Evolutionary conservation across 2,329 filamentous ascomycete species (phyloP).

Genomic region (Fusarium mundagurra): DNA sequence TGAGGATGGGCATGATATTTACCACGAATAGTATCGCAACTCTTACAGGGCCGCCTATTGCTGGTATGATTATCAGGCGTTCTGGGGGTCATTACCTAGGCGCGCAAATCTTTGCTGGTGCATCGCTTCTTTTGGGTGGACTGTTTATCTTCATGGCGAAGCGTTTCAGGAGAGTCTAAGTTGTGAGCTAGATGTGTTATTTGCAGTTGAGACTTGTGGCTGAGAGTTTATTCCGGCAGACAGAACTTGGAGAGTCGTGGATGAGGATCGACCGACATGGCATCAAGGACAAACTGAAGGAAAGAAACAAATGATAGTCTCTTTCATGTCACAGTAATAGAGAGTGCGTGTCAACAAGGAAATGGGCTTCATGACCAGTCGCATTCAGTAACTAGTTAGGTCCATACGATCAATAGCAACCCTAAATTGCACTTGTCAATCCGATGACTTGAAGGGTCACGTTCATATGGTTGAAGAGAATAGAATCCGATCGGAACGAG

Average conservation of each 20-base stretch:
- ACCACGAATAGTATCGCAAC: neutral
- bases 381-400: neutral
- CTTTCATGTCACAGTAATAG: too few species aligned
- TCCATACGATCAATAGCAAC: neutral
- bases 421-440: too few species aligned
- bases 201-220: too few species aligned
- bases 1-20: neutral
- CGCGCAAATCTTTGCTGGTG: neutral
- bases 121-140: neutral
- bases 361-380: neutral
- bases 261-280: neutral
- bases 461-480: neutral
- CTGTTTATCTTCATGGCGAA: neutral
- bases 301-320: neutral
- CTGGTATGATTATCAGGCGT: neutral
- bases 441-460: accelerated
- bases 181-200: too few species aligned
- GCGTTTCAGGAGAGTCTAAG: neutral
- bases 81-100: neutral
- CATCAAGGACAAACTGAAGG: neutral
- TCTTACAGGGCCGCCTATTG: neutral
- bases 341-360: neutral
- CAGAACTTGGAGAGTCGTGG: too few species aligned
- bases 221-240: too few species aligned
- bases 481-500: neutral